Evolutionary conservation across 192 early-diverging fungal species (phyloP), one percentile per base, ranked within the genome.

Genomic region (Backusella circina): DNA sequence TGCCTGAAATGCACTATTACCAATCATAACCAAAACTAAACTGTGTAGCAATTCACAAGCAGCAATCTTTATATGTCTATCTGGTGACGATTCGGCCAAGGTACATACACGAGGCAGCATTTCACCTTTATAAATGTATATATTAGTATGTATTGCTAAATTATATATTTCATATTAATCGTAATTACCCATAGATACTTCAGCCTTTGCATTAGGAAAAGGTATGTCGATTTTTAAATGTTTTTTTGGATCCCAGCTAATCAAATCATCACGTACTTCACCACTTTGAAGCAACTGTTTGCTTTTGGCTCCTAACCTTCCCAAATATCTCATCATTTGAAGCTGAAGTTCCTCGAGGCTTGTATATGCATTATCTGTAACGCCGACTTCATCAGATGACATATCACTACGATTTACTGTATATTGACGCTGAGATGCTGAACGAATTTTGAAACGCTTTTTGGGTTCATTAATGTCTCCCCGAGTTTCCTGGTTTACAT

Each of bases 41-140:
- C 91, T 88, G 70, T 95, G 93, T 9, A 95, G 74, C 1, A 94
- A 75, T 74, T 95, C 93, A 47, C 91, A 87, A 8, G 90, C 90
- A 16, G 90, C 90, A 0, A 93, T 83, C 79, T 94, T 94, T n/a
- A 89, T 87, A 77, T 93, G 87, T 15, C 93, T 77, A 54, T 93
- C 90, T 1, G 91, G 84, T 8, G 93, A 92, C 67, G 81, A 84
- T 75, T 95, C 92, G 0, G 93, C 90, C n/a, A 94, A 76, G 28
- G 93, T 88, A 44, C 90, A 82, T n/a, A 95, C 87, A 15, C 93
- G 78, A 21, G 93, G 93, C 21, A 95, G 77, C 54, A 95, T 80
- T 54, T 94, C 91, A 79, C 92, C 93, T 92, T 76, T 18, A 73
- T 7, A 47, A 23, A 47, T 47, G 44, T 6, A 47, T 47, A 4